Percentiles rank a stretch among this genome's conserved stretches.
These are phyloP conservation scores for Coleophoma crateriformis DNA, from an alignment of 2,329 filamentous ascomycete species.

Conservation along the genomic window DNA sequence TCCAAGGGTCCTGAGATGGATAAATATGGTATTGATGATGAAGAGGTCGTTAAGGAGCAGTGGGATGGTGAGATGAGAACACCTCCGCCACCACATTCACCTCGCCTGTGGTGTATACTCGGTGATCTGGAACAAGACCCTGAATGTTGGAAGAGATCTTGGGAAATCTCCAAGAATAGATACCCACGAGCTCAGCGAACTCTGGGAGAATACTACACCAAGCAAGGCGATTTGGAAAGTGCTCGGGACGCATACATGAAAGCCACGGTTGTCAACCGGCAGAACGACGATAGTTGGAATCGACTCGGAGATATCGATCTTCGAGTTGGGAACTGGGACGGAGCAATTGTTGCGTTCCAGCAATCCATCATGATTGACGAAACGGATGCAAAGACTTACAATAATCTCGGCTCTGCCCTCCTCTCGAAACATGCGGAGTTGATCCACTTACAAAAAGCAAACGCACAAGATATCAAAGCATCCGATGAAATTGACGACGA, in stretches of 20 bases:
- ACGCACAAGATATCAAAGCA: conserved; percentile 9
- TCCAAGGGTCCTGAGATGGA: conserved; percentile 36
- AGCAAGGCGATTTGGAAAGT: conserved; percentile 57
- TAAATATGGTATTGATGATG: conserved; percentile 39
- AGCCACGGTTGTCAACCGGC: conserved; percentile 71
- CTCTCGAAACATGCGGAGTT: conserved; percentile 59
- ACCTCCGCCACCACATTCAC: conserved; percentile 74
- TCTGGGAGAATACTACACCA: conserved; percentile 72
- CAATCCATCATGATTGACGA: conserved; percentile 82
- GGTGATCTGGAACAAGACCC: conserved; percentile 80
- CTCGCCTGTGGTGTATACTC: conserved; percentile 86
- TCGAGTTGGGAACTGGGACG: conserved; percentile 68
- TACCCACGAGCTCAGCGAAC: conserved; percentile 87
- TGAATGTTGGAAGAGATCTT: conserved; percentile 75
- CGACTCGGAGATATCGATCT: conserved; percentile 84
- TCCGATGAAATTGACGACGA: conserved; percentile 26
- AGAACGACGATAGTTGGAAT: conserved; percentile 84
- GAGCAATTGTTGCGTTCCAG: conserved; percentile 78
- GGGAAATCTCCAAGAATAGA: conserved; percentile 74
- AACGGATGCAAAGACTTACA: conserved; percentile 88
- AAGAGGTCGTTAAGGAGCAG: conserved; percentile 50
- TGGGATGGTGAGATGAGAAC: conserved; percentile 58
- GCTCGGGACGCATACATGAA: conserved; percentile 74
- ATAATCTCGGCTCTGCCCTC: conserved; percentile 83
- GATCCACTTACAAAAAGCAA: conserved; percentile 29